Evolutionary conservation across 2,329 filamentous ascomycete species (phyloP), one percentile per base, ranked within the genome.

Genomic region (Hypomyces perniciosus): DNA sequence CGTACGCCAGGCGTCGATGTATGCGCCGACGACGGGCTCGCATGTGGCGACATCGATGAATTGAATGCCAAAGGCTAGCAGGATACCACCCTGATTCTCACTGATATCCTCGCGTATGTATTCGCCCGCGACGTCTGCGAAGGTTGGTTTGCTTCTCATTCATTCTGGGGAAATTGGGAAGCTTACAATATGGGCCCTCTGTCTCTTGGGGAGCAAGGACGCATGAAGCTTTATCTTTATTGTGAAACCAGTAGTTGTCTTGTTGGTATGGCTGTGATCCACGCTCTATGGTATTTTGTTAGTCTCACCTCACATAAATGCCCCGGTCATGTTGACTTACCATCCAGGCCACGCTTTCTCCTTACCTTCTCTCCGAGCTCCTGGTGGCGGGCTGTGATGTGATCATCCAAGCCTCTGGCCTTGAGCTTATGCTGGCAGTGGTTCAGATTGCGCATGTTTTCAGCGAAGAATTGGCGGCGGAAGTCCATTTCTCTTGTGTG

Each of bases 171-270:
- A 20, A 2, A 20, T n/a, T 44, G 8, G n/a, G 3, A 3, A 10
- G 49, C 60, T 54, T 55, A 61, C 63, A 77, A 64, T 77, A 78
- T 27, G 75, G 74, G 4, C 74, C 74, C 59, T 75, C 64, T 6
- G 71, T 76, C 28, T 70, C 71, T 54, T 77, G 73, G 0, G 73
- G 71, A 4, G 66, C 68, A 9, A 77, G 62, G 35, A 76, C 65
- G 48, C 75, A 77, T n/a, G 69, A 70, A 20, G 62, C 62, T 53
- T 68, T 68, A 38, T 63, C 63, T 4, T 60, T 59, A 54, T 20
- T 20, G 20, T 20, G 20, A 3, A 72, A 72, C 41, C 41, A 38
- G 13, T 61, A 62, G 54, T 31, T 28, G 31, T 44, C 9, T 8
- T n/a, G 13, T 20, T 12, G 6, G 41, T n/a, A 28, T 7, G 41